Evolutionary conservation across 805 yeast species (phyloP).

Genomic region (Millerozyma miso): DNA sequence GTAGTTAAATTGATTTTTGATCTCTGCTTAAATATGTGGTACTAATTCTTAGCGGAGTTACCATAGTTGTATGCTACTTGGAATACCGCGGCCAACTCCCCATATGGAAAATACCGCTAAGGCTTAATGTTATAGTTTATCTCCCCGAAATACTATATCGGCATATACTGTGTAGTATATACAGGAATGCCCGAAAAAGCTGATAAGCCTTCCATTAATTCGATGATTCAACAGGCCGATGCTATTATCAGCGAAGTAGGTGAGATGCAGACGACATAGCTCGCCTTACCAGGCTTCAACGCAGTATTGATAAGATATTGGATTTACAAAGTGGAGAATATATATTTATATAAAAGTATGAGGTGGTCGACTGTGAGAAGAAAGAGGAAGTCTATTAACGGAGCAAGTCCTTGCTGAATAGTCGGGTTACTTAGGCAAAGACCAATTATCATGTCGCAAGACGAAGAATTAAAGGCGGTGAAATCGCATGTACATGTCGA

Average conservation of each 20-base stretch:
- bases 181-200: neutral
- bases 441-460: neutral
- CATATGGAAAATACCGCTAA: no score
- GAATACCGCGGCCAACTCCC: no score
- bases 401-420: no score
- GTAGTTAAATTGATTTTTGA: no score
- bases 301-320: neutral
- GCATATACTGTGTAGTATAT: neutral
- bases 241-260: neutral
- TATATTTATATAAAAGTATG: no score
- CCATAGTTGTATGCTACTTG: no score
- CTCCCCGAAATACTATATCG: neutral
- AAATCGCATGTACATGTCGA: conserved; percentile 30
- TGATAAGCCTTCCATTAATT: neutral
- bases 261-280: neutral
- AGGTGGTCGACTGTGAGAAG: no score
- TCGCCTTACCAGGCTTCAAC: neutral
- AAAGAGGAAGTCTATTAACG: no score
- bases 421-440: no score
- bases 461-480: conserved; percentile 14
- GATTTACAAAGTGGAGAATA: neutral
- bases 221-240: neutral
- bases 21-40: no score
- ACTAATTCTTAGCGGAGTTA: no score
- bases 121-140: no score